Base-by-base conservation (phyloP, 352 stramenopile genomes). In the Pythium biforme region DNA sequence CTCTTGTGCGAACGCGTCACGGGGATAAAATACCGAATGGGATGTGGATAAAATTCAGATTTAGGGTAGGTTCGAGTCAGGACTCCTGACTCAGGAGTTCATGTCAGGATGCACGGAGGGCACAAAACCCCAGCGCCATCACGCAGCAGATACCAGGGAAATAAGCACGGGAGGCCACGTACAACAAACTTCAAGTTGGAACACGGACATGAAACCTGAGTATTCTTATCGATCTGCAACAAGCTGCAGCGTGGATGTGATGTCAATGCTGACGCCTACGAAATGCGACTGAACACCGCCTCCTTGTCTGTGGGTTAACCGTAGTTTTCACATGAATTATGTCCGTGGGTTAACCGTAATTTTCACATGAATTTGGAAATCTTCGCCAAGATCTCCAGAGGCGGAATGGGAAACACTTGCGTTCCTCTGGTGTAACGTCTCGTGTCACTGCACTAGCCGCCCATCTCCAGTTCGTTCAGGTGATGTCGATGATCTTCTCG, bases 401-500 rank as follows among this genome's bases (percentile, higher is more conserved):
- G 34, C 52, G 37, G 52, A 59, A 59, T 39, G 11, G 34, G 17
- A 31, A 59, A 55, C 49, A 5, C 4, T 46, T 0, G 12, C 25
- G 51, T 58, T 33, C 51, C 6, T 33, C 33, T 34, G 34, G 23
- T 14, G 51, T 37, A 26, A 34, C 33, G 9, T 56, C 33, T 41
- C 48, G 34, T 33, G 17, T 53, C 12, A 29, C 29, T 43, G 25
- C 50, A 31, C 10, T 0, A 9, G n/a, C 6, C n/a, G 40, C n/a
- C 15, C 19, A 40, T 43, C 41, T 46, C 19, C 23, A 23, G 6
- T 4, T 23, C 25, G n/a, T 41, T 41, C 26, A 31, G 34, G 55
- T 55, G 45, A 62, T 62, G 55, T 54, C 33, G n/a, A 48, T 12
- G 4, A 4, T 47, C 37, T 48, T 47, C 41, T 33, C 27, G 7